These are phyloP conservation scores for Trypanosoma grayi DNA, from an alignment of 208 protist genomes.

Conservation along the genomic window DNA sequence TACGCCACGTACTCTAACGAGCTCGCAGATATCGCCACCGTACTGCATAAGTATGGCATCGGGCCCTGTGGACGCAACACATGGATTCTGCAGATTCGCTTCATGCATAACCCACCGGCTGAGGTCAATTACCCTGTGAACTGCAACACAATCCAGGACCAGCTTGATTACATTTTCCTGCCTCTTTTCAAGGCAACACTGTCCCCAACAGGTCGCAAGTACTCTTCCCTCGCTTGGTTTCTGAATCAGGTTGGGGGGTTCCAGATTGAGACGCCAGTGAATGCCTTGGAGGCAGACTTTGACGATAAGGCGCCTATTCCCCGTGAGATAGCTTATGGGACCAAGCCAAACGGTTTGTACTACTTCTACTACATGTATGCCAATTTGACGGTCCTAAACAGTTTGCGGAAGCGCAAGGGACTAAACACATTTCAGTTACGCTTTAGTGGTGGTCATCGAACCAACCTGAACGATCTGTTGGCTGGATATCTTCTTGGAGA, in stretches of 20 bases:
- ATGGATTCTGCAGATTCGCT: conserved; percentile 95
- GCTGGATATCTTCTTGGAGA: conserved; percentile 94
- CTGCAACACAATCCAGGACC: conserved; percentile 90
- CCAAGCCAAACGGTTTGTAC: conserved; percentile 96
- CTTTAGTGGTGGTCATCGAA: conserved; percentile 89
- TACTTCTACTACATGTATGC: conserved; percentile 98
- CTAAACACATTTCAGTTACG: conserved; percentile 89
- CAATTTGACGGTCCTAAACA: conserved; percentile 96
- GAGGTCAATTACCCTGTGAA: conserved; percentile 34
- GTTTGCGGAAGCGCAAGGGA: conserved; percentile 70
- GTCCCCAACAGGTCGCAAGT: conserved; percentile 58
- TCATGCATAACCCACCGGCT: conserved; percentile 57
- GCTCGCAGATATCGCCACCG: conserved; percentile 54
- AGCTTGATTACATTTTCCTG: conserved; percentile 96
- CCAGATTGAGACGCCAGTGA: conserved; percentile 77
- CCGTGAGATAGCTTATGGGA: conserved; percentile 52
- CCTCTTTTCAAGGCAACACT: conserved; percentile 97
- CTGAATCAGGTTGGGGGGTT: conserved; percentile 88
- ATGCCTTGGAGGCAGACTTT: conserved; percentile 56
- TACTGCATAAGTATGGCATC: conserved; percentile 45
- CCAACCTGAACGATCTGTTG: conserved; percentile 87
- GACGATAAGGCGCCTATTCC: conserved; percentile 45
- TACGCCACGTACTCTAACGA: conserved; percentile 70
- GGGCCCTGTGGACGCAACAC: conserved; percentile 80
- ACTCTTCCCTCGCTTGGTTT: conserved; percentile 87